Percentiles rank a stretch among this genome's conserved stretches.
Evolutionary conservation across 2,329 filamentous ascomycete genomes (phyloP).

Genomic region (Alternaria burnsii): DNA sequence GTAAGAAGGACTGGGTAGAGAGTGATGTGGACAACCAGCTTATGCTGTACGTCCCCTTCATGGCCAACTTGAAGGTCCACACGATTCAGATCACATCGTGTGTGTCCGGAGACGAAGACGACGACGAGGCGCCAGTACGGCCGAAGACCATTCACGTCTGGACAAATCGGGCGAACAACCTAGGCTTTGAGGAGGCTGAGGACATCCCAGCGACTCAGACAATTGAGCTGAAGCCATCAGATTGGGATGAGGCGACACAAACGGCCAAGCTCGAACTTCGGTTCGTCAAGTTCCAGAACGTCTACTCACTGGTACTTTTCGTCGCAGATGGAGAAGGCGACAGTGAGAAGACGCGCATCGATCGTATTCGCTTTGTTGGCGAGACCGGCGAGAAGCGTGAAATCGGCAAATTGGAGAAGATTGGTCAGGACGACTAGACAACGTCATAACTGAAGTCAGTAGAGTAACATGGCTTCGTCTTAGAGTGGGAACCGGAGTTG

Average conservation of each 20-base stretch:
- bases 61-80: conserved; percentile 87
- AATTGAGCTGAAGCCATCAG: conserved; percentile 74
- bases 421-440: conserved; percentile 70
- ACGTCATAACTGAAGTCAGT: background rate
- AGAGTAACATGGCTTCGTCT: background rate
- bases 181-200: conserved; percentile 95
- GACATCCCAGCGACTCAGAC: conserved; percentile 82
- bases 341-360: conserved; percentile 84
- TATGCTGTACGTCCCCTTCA: conserved; percentile 91
- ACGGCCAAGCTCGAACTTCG: conserved; percentile 70
- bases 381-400: conserved; percentile 91
- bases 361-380: conserved; percentile 81
- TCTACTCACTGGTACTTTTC: conserved; percentile 85
- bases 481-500: background rate
- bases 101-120: conserved; percentile 66
- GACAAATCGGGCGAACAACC: conserved; percentile 85
- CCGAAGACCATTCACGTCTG: conserved; percentile 87
- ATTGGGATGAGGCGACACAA: conserved; percentile 71
- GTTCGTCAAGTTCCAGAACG: conserved; percentile 97
- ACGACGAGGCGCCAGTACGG: conserved; percentile 79
- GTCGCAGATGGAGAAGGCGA: conserved; percentile 83
- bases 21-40: conserved; percentile 97
- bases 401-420: conserved; percentile 94
- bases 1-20: conserved; percentile 82
- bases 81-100: conserved; percentile 86